Base-by-base conservation (phyloP, 495 filamentous ascomycete species). In the Glutinoglossum americanum region DNA sequence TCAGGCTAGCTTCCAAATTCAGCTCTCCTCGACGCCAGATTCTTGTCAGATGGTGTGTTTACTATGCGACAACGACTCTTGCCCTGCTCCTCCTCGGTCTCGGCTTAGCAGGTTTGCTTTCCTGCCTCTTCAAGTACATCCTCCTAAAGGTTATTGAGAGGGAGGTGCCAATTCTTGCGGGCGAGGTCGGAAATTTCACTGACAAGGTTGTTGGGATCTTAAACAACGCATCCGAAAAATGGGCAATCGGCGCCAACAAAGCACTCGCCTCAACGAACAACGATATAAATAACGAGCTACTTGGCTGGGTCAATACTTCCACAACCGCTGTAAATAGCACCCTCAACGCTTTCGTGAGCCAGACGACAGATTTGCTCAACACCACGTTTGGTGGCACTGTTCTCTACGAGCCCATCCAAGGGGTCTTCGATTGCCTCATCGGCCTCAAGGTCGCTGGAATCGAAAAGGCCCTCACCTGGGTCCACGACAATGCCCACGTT, bases 1-100 rank as follows among this genome's bases (percentile, higher is more conserved):
- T 94, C 64, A 82, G 78, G 69, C 62, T 83, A 15, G 81, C 87
- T n/a, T 73, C 73, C 15, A 71, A 70, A n/a, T 83, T 90, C 68
- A 77, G 73, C 58, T 78, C 77, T 53, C 76, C 74, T 44, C 83
- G 81, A 59, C 74, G 78, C 28, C 82, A 85, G 62, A 76, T 82
- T 19, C 70, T 93, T 11, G 75, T 80, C 1, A 80, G 92, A 30
- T 98, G 92, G 92, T 77, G 78, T 33, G 72, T 94, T 55, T 84
- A 89, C 17, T 98, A 98, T 65, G 78, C 77, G 17, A 97, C 92
- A 0, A 84, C 89, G 4, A 66, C 83, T 0, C 81, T 89, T 0
- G 93, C 90, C 3, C 72, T 98, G 15, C 87, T 98, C 63, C 79
- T 98, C 5, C 78, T 97, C 0, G 82, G 83, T 11, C 79, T 98